These are phyloP conservation scores for Cystoisospora suis DNA, from an alignment of 169 alveolate species.

Conservation along the genomic window DNA sequence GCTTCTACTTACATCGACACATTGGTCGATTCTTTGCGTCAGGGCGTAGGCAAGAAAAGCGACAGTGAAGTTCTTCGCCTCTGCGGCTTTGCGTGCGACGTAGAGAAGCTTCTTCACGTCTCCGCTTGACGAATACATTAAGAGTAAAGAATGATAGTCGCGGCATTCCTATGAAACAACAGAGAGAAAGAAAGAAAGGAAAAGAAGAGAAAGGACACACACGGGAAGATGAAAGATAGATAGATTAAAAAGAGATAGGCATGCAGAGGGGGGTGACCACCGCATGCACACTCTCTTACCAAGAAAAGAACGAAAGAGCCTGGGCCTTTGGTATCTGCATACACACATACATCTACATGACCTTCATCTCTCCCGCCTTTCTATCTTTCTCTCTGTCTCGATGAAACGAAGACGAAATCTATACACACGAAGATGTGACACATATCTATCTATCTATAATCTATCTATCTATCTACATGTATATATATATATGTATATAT, in stretches of 20 bases:
- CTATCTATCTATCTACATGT: background rate
- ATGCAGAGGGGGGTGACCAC: background rate
- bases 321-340: background rate
- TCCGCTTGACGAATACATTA: conserved; percentile 32
- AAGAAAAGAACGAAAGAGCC: background rate
- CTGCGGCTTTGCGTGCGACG: conserved; percentile 13
- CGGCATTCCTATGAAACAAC: conserved; percentile 23
- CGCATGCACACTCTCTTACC: background rate
- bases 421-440: background rate
- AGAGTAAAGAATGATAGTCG: conserved; percentile 26
- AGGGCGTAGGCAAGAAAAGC: conserved; percentile 41
- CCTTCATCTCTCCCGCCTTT: no score
- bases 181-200: background rate
- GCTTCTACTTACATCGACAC: conserved; percentile 31
- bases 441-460: background rate
- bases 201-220: background rate
- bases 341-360: background rate
- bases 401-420: no score
- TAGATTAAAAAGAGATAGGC: background rate
- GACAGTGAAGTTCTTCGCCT: background rate
- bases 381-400: no score
- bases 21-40: background rate
- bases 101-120: conserved; percentile 7
- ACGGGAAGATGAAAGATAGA: background rate
- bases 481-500: no score